Evolutionary conservation across 2,329 filamentous ascomycete species (phyloP).

Genomic region (Diplodia seriata): DNA sequence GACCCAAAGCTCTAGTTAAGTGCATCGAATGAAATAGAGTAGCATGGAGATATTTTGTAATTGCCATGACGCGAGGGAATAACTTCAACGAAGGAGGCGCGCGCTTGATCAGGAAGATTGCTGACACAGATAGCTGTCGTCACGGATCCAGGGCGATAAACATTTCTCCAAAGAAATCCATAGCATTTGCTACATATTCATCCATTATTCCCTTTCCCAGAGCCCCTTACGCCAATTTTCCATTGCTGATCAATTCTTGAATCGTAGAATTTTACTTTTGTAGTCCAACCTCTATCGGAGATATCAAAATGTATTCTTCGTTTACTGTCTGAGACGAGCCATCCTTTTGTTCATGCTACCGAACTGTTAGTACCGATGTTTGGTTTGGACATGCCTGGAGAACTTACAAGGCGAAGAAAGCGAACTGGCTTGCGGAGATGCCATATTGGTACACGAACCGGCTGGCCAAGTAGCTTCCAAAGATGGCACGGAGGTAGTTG

Average conservation of each 20-base stretch:
- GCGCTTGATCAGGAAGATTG: too few relatives aligned
- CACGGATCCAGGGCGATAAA: background rate
- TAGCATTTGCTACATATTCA: background rate
- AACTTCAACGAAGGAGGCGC: too few relatives aligned
- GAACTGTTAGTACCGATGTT: background rate
- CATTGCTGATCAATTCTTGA: background rate
- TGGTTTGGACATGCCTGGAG: too few relatives aligned
- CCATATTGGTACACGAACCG: slow-evolving; percentile 97
- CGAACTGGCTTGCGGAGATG: slow-evolving; percentile 91
- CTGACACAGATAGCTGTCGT: too few relatives aligned
- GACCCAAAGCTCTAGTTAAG: too few relatives aligned
- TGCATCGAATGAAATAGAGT: too few relatives aligned
- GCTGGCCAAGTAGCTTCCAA: slow-evolving; percentile 92
- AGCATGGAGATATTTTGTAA: too few relatives aligned
- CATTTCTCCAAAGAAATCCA: background rate
- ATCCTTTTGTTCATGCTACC: slow-evolving; percentile 32
- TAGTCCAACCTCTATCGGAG: background rate
- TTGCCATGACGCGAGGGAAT: too few relatives aligned
- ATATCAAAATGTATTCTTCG: background rate
- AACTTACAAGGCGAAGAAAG: slow-evolving; percentile 85
- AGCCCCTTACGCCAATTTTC: background rate
- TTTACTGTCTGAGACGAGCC: slow-evolving; percentile 24
- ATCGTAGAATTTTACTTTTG: background rate
- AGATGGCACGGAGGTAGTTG: slow-evolving; percentile 90
- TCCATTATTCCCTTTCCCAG: background rate